Conservation (phyloP, 2,329 filamentous ascomycete genomes). For the Pleochaeta shiraiana region DNA sequence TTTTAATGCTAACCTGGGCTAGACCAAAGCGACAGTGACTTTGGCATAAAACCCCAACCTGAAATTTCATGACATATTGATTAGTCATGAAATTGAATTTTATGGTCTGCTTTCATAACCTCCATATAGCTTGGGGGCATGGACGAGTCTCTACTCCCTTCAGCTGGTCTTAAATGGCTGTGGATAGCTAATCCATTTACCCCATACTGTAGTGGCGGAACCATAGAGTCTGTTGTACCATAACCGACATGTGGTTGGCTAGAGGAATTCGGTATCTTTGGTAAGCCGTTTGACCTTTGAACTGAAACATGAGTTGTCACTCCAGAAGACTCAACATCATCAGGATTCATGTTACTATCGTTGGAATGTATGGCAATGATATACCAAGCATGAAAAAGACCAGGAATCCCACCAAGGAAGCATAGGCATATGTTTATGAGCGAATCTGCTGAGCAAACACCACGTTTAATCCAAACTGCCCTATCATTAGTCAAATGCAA, state of each 20-base stretch:
- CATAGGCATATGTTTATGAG: constrained; percentile 91
- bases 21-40: no score
- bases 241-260: constrained; percentile 9
- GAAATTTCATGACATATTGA: no score
- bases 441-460: constrained; percentile 79
- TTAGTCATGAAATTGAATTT: no score
- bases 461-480: constrained; percentile 86
- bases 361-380: constrained; percentile 88
- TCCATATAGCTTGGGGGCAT: constrained; percentile 75
- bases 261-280: constrained; percentile 13
- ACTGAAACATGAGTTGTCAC: constrained; percentile 60
- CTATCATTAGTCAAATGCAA: neutral
- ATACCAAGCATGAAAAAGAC: constrained; percentile 92
- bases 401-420: constrained; percentile 56
- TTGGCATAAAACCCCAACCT: no score
- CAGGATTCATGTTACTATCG: constrained; percentile 29
- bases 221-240: constrained; percentile 13
- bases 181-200: constrained; percentile 10
- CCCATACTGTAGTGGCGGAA: neutral
- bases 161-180: constrained; percentile 16
- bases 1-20: no score
- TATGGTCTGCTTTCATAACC: constrained; percentile 74
- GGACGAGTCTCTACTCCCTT: constrained; percentile 5
- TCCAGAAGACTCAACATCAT: constrained; percentile 31
- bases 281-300: constrained; percentile 23